phyloP scores from a whole-genome alignment of 164 flowering plant genomes.

The Vitis vinifera region DNA sequence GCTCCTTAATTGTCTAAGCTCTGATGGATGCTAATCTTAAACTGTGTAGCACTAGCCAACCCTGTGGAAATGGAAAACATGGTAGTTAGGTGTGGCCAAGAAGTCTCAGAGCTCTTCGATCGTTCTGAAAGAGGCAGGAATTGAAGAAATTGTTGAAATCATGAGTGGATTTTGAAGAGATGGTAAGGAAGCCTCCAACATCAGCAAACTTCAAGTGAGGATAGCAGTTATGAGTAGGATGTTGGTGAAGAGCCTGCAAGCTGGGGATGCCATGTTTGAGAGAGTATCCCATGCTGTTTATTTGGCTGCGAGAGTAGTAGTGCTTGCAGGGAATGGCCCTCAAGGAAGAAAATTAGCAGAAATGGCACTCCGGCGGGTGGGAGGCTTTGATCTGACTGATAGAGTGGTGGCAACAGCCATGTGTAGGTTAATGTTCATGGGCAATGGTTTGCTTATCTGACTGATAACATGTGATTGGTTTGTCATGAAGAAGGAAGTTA shows the following conservation, averaged over 20 bases:
- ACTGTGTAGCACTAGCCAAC: conserved; percentile 6
- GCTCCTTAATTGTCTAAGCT: too few relatives aligned
- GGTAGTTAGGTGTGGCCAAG: conserved; percentile 30
- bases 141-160: conserved; percentile 60
- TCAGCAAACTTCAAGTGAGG: conserved; percentile 35
- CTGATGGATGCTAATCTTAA: conserved; percentile 1
- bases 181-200: conserved; percentile 15
- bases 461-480: conserved; percentile 25
- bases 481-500: neutral
- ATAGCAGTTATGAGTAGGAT: conserved; percentile 60
- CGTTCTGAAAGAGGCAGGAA: conserved; percentile 51
- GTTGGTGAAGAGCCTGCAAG: conserved; percentile 72
- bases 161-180: conserved; percentile 26
- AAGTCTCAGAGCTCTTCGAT: conserved; percentile 54
- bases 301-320: conserved; percentile 61
- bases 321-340: conserved; percentile 69
- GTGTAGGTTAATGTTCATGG: conserved; percentile 63
- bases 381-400: conserved; percentile 51
- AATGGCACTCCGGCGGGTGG: conserved; percentile 62
- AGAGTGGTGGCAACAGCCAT: conserved; percentile 48
- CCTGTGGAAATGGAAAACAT: conserved; percentile 44
- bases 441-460: conserved; percentile 64
- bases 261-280: conserved; percentile 66
- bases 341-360: conserved; percentile 63
- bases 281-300: conserved; percentile 67